Evolutionary conservation across 2,329 filamentous ascomycete species (phyloP).

Genomic region (Pseudocercospora fuligena): DNA sequence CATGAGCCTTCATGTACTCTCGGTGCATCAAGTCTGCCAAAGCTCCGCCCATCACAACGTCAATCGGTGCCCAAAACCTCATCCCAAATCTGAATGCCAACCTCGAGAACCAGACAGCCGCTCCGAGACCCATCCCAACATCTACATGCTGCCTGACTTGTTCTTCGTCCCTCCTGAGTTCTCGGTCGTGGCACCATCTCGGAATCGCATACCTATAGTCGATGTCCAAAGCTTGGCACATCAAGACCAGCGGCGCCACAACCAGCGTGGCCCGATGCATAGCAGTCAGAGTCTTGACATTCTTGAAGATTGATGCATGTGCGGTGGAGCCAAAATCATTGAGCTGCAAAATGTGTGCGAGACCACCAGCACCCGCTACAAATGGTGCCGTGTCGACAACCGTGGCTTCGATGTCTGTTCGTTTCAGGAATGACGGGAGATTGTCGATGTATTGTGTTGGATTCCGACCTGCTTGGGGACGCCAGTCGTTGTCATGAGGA

Average conservation of each 20-base stretch:
- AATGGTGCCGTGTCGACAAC: constrained; percentile 39
- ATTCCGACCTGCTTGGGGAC: constrained; percentile 31
- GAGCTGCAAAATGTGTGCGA: constrained; percentile 37
- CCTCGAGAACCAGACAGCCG: constrained; percentile 31
- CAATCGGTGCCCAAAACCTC: constrained; percentile 37
- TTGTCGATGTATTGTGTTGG: constrained; percentile 30
- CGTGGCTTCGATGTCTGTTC: constrained; percentile 37
- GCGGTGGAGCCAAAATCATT: constrained; percentile 37
- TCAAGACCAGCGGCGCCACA: constrained; percentile 31
- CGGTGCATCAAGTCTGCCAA: constrained; percentile 39
- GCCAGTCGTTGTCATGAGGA: constrained; percentile 37
- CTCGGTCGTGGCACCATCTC: constrained; percentile 38
- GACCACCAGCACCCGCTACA: constrained; percentile 32
- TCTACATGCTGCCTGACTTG: constrained; percentile 39
- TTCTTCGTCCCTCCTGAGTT: constrained; percentile 38
- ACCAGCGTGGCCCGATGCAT: constrained; percentile 35
- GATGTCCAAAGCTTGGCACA: constrained; percentile 32
- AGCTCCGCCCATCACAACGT: constrained; percentile 38
- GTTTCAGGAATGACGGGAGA: constrained; percentile 30
- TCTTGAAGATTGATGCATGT: constrained; percentile 35
- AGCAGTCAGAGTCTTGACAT: constrained; percentile 36
- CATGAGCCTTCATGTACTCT: constrained; percentile 41
- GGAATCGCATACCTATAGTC: constrained; percentile 39
- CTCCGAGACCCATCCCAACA: constrained; percentile 37
- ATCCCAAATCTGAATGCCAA: constrained; percentile 32